phyloP scores from a whole-genome alignment of 108 stramenopile species.

The Fistulifera solaris region DNA sequence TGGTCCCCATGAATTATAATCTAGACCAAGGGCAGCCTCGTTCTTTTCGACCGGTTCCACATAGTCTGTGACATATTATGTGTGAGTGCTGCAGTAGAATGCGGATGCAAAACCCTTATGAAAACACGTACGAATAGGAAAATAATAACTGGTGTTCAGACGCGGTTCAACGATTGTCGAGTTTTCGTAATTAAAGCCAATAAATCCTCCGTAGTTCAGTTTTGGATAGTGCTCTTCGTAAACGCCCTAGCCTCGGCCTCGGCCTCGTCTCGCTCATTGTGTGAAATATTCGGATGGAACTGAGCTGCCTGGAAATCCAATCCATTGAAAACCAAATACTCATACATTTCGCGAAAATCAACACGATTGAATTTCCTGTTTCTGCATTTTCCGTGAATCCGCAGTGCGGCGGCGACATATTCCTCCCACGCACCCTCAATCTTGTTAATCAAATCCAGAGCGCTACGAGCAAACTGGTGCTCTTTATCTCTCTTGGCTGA shows the following conservation, averaged over 20 bases:
- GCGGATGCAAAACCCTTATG: too few species aligned
- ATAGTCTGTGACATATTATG: too few species aligned
- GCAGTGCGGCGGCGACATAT: slow-evolving; percentile 21
- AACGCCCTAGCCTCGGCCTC: slow-evolving; percentile 25
- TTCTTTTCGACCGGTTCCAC: slow-evolving; percentile 38
- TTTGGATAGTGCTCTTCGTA: slow-evolving; percentile 17
- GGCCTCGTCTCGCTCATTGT: slow-evolving; percentile 14
- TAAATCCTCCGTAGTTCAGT: slow-evolving; percentile 24
- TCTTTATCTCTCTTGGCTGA: background rate
- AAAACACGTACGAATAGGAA: slow-evolving; percentile 3
- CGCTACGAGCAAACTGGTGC: slow-evolving; percentile 22
- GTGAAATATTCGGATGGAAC: slow-evolving; percentile 13
- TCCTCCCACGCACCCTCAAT: slow-evolving; percentile 19
- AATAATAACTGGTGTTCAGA: slow-evolving; percentile 4
- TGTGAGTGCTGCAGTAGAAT: too few species aligned
- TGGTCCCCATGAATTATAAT: slow-evolving; percentile 1
- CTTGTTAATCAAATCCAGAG: slow-evolving; percentile 10
- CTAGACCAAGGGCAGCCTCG: slow-evolving; percentile 37
- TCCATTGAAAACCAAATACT: slow-evolving; percentile 18
- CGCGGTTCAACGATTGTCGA: background rate
- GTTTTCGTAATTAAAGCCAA: slow-evolving; percentile 15
- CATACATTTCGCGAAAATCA: slow-evolving; percentile 30
- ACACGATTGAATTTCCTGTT: slow-evolving; percentile 1
- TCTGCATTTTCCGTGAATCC: slow-evolving; percentile 25
- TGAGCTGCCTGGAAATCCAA: slow-evolving; percentile 24